These are phyloP conservation scores for Herpetospermum pedunculosum DNA, from an alignment of 306 rosid species.

Conservation along the genomic window DNA sequence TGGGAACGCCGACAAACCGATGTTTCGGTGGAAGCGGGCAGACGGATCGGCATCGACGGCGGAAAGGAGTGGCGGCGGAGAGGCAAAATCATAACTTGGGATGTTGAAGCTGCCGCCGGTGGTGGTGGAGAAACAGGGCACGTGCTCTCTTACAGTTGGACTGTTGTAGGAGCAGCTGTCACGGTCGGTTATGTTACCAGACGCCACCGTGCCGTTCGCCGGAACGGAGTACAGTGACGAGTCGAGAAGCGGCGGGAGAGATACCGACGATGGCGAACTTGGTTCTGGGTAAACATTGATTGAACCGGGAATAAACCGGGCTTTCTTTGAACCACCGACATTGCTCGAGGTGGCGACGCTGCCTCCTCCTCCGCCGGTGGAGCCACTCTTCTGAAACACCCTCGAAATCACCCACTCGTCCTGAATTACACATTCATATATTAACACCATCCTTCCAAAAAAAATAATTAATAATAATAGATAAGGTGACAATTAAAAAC, in stretches of 20 bases:
- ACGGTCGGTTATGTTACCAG: conserved; percentile 24
- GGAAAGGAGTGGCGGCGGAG: conserved; percentile 13
- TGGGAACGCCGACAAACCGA: conserved; percentile 63
- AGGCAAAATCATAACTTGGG: conserved; percentile 12
- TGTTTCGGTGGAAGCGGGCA: conserved; percentile 27
- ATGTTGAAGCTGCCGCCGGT: conserved; percentile 22
- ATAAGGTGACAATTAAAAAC: too few relatives aligned
- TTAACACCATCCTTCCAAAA: too few relatives aligned
- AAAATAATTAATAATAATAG: too few relatives aligned
- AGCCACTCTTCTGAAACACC: conserved; percentile 60
- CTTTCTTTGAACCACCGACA: conserved; percentile 36
- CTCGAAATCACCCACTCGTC: conserved; percentile 98
- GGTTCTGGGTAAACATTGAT: conserved; percentile 42
- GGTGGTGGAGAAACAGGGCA: conserved; percentile 99
- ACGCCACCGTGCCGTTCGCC: not conserved
- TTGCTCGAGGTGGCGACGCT: conserved; percentile 18
- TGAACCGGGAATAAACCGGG: conserved; percentile 21
- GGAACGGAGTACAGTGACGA: conserved; percentile 39
- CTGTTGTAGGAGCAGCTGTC: conserved; percentile 42
- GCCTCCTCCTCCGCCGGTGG: conserved; percentile 9
- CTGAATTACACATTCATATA: conserved; percentile 14
- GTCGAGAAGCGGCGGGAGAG: conserved; percentile 82
- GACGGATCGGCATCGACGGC: conserved; percentile 21
- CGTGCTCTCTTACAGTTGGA: conserved; percentile 70
- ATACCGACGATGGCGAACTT: conserved; percentile 68